Evolutionary conservation across 352 stramenopile genomes (phyloP).

Genomic region (Phytophthora quininea): DNA sequence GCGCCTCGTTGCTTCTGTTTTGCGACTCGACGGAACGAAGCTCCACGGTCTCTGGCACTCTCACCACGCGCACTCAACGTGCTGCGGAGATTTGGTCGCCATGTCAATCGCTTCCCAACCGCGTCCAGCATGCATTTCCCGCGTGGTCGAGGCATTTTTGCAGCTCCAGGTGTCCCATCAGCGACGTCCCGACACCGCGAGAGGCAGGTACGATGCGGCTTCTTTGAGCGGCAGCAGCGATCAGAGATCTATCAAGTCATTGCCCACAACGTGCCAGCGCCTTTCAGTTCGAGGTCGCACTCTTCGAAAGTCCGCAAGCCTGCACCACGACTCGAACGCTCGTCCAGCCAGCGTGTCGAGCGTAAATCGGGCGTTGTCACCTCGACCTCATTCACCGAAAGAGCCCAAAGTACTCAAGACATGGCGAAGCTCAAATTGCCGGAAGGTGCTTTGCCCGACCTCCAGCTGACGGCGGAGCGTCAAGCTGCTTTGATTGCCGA

Average conservation of each 20-base stretch:
- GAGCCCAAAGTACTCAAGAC: constrained; percentile 3
- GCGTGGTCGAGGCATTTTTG: constrained; percentile 10
- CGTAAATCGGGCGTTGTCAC: neutral
- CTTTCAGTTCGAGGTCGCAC: constrained; percentile 18
- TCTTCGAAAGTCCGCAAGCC: constrained; percentile 22
- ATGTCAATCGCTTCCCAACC: constrained; percentile 4
- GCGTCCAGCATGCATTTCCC: constrained; percentile 19
- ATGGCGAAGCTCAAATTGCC: constrained; percentile 42
- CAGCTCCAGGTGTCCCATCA: constrained; percentile 19
- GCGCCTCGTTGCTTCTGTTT: constrained; percentile 4
- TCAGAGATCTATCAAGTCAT: constrained; percentile 3
- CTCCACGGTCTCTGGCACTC: constrained; percentile 27
- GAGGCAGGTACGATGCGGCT: constrained; percentile 14
- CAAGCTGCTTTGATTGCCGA: constrained; percentile 22
- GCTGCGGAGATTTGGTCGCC: constrained; percentile 27
- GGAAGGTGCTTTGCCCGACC: constrained; percentile 20
- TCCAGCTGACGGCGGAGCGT: constrained; percentile 24
- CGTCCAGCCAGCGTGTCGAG: neutral
- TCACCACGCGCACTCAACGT: constrained; percentile 26
- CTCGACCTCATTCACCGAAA: constrained; percentile 21
- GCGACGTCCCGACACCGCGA: constrained; percentile 7
- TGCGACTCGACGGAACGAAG: constrained; percentile 27
- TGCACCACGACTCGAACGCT: neutral
- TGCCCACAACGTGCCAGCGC: constrained; percentile 11
- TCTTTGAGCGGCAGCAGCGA: constrained; percentile 16